These are phyloP conservation scores for Eucalyptus marginata DNA, from an alignment of 345 rosid genomes.

Conservation along the genomic window DNA sequence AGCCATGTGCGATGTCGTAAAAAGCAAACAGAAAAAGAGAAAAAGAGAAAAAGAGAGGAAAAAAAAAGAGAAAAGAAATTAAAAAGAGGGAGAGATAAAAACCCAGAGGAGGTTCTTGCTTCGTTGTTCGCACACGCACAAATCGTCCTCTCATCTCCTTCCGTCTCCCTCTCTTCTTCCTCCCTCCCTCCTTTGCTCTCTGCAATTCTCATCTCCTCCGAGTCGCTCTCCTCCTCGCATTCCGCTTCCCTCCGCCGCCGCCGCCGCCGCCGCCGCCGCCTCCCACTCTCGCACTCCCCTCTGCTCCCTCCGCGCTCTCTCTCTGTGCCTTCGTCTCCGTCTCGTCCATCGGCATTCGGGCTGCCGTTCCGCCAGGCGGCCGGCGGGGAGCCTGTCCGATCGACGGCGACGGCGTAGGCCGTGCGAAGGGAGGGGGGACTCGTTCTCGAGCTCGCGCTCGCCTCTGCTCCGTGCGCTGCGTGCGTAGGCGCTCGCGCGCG, in stretches of 20 bases:
- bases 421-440: not conserved
- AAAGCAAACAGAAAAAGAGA: too few species aligned
- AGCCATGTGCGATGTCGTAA: too few species aligned
- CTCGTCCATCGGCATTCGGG: not conserved
- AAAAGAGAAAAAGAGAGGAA: not conserved
- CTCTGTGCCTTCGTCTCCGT: not conserved
- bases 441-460: too few species aligned
- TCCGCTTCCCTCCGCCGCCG: not conserved
- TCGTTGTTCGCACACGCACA: rapidly evolving
- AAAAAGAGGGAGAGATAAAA: not conserved
- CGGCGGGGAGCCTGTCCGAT: not conserved
- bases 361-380: not conserved
- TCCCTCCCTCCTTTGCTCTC: not conserved
- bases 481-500: not conserved
- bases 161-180: not conserved
- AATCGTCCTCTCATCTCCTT: not conserved
- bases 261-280: not conserved
- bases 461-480: too few species aligned
- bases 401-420: not conserved
- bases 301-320: not conserved
- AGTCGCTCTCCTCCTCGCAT: not conserved
- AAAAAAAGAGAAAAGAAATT: not conserved
- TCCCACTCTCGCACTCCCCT: not conserved
- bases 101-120: not conserved
- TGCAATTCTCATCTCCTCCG: not conserved